Conservation (phyloP, 371 early-diverging fungal species). For the Mycotypha africana region DNA sequence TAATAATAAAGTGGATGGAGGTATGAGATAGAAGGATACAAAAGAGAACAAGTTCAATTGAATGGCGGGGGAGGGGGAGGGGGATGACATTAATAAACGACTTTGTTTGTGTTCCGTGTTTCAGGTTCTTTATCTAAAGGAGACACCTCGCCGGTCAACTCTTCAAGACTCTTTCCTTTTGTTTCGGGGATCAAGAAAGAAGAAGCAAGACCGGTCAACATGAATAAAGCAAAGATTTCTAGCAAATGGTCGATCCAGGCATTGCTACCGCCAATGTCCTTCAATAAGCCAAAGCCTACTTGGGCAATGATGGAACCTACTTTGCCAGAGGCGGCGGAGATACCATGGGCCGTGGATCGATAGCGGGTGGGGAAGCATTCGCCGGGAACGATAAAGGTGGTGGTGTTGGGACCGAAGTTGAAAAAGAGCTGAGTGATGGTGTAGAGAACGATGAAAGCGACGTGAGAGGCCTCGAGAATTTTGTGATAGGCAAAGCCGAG, state of each 20-base stretch:
- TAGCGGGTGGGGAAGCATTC: constrained; percentile 87
- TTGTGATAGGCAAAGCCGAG: constrained; percentile 44
- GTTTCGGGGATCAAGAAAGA: constrained; percentile 52
- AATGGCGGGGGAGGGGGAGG: no score
- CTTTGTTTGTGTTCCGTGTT: no score
- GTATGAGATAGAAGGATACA: no score
- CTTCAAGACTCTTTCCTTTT: constrained; percentile 40
- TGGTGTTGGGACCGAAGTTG: constrained; percentile 81
- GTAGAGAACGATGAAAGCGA: constrained; percentile 67
- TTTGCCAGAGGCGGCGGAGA: constrained; percentile 86
- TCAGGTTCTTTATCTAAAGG: no score
- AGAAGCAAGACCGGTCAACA: constrained; percentile 63
- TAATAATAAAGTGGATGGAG: no score
- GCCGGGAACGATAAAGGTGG: constrained; percentile 83
- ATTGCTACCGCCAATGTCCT: constrained; percentile 65
- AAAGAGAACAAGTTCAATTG: no score
- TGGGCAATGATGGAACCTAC: constrained; percentile 79
- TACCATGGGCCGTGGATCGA: constrained; percentile 84
- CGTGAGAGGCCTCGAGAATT: constrained; percentile 44
- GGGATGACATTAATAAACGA: no score
- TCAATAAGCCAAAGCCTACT: constrained; percentile 67
- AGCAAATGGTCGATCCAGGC: constrained; percentile 62
- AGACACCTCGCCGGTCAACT: constrained; percentile 29
- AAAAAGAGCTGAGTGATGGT: constrained; percentile 82
- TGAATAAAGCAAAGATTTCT: constrained; percentile 71